Base-by-base conservation (phyloP, 768 basidiomycete species). In the Collybia nuda region DNA sequence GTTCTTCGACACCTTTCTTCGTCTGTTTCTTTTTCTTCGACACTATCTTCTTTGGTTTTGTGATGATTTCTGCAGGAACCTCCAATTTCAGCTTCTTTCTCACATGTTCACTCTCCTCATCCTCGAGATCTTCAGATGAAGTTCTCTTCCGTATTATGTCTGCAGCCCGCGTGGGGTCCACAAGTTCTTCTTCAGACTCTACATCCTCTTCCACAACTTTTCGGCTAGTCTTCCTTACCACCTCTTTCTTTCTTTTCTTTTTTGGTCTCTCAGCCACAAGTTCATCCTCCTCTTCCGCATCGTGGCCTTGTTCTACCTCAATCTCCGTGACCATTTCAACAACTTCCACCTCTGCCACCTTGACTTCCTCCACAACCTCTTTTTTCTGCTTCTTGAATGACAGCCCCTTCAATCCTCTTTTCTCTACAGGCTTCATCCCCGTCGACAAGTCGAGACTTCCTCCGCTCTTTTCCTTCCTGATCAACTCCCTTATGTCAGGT, bases 121-220 rank as follows among this genome's bases (percentile, higher is more conserved):
- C 68, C 5, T 72, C 71, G 7, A 57, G 56, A 11, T 70, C 73
- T 39, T 77, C 79, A 5, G 74, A 76, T 6, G 64, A 66, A 35
- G 65, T 55, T n/a, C 81, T 72, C 55, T 83, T 82, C 41, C 71
- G 73, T 28, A 57, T 60, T 22, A 56, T 63, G 32, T 68, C 62
- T 18, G 70, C 67, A 0, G 68, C 58, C 9, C 58, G 67, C 18
- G 57, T 59, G 29, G 65, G 47, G 42, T 67, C 66, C 2, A 58
- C 52, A n/a, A 62, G 68, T 48, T 86, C 87, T 35, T 80, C 80
- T 58, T 86, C 87, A 5, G 79, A 81, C 70, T 86, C 86, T 36
- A 81, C 56, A 37, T 84, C 77, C 54, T 67, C 68, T 37, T 74
- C 74, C 26, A 66, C 56, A 32, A 76, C 62, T 53, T 67, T 71